Evolutionary conservation across 2,329 filamentous ascomycete genomes (phyloP).

Genomic region (Paraphoma sp.): DNA sequence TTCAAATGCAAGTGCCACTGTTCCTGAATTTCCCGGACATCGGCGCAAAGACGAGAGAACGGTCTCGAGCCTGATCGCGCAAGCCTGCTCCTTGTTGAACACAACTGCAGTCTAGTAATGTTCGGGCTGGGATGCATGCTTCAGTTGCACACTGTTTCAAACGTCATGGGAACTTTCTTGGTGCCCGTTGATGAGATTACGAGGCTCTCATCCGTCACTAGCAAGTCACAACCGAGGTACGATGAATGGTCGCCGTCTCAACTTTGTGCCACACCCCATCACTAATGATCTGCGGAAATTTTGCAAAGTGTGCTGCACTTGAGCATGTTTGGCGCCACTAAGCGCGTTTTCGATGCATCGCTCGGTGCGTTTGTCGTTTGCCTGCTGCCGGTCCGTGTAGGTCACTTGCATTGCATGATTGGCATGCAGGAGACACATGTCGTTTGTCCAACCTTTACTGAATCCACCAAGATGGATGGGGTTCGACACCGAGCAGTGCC

Average conservation of each 20-base stretch:
- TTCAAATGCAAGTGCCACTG: neutral
- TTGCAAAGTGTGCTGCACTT: neutral
- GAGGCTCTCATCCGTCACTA: constrained; percentile 9
- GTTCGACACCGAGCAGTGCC: constrained; percentile 6
- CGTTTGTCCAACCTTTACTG: constrained; percentile 8
- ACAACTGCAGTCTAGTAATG: neutral
- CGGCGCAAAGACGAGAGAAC: neutral
- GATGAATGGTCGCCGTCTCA: neutral
- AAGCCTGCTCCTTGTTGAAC: neutral
- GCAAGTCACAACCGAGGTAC: constrained; percentile 11
- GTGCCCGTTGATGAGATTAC: constrained; percentile 21
- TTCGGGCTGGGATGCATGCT: constrained; percentile 14
- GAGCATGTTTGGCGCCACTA: constrained; percentile 7
- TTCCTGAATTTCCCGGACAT: neutral
- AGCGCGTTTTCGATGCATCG: constrained; percentile 14
- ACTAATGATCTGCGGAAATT: constrained; percentile 1
- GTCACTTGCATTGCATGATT: constrained; percentile 21
- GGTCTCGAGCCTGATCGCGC: neutral
- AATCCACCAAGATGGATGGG: constrained; percentile 10
- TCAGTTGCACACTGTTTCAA: constrained; percentile 25
- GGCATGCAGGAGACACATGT: constrained; percentile 15
- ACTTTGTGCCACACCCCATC: neutral
- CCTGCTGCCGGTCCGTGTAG: constrained; percentile 20
- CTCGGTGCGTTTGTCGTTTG: constrained; percentile 23
- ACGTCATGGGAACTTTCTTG: constrained; percentile 24